Base-by-base conservation (phyloP, 441 rosid species). In the Pelargonium cotyledonis region DNA sequence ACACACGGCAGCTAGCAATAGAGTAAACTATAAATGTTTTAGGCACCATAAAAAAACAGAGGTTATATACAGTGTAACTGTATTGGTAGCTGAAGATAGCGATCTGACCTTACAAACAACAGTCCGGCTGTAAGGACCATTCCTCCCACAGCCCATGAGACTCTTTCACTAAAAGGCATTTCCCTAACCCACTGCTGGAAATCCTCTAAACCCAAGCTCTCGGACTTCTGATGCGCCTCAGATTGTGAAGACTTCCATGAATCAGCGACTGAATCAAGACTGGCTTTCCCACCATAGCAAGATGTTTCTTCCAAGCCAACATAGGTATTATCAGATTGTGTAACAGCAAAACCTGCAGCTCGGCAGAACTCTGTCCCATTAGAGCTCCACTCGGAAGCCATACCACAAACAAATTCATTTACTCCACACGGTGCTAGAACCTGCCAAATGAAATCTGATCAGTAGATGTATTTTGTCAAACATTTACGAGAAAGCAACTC, bases 131-230 rank as follows among this genome's bases (percentile, higher is more conserved):
- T 88, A 67, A 94, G 89, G 78, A 88, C 92, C 84, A 88, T 46
- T 67, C 89, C 83, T 74, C 86, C 95, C 21, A 94, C 83, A 10
- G 94, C 97, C 85, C 96, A 84, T n/a, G 85, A 88, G 73, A 89
- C 84, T 55, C 73, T 84, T 62, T 81, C 84, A 61, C 55, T 80
- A 65, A 76, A 80, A 29, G 85, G 65, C 80, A 83, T 76, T 73
- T 79, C 83, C 74, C 73, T 77, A 53, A 84, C 51, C 95, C 87
- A 78, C 70, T 85, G 85, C 71, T 70, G 82, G 72, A 85, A 80
- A 78, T 83, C 90, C 79, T 81, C 83, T 63, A 80, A 68, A n/a
- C 72, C 77, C 5, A 67, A 65, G 19, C 72, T 75, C 73, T 73
- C 76, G 53, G 78, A 60, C 74, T 77, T 82, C 67, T 65, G 78